Base-by-base conservation (phyloP, 768 basidiomycete species). In the Tulasnella sp. region DNA sequence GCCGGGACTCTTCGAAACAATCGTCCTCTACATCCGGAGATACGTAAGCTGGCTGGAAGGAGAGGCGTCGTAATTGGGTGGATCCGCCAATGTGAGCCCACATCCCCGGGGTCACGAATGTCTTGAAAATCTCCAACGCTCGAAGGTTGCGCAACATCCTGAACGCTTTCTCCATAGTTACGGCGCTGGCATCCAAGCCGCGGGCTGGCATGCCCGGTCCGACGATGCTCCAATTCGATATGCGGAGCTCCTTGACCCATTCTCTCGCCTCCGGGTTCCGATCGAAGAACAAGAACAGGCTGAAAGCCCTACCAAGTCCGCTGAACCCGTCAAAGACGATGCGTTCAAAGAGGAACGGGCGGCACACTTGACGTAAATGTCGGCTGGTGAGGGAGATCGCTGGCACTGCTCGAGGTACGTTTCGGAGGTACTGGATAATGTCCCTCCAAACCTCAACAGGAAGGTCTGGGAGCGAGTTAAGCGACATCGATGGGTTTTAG, bases 121-220 rank as follows among this genome's bases (percentile, higher is more conserved):
- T 69, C 64, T 69, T 69, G 64, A 69, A 28, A 3, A 69, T 28
- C 64, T 69, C 64, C 64, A 69, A 69, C 64, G 64, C 64, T 69
- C 64, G 64, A 12, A 69, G 34, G 64, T 37, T 69, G 31, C 16
- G 12, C 11, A 69, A 14, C 64, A 16, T 37, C 5, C 16, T 69
- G 12, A 69, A 69, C 31, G 64, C 34, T 69, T 69, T 37, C 64
- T 69, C 64, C 64, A 69, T 69, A 14, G 64, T 31, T 37, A 28
- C 34, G 34, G 64, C 64, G 18, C 28, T 28, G 2, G 31, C 64
- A 37, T 31, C 64, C 64, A 69, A 37, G 14, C 64, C 64, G 4
- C 64, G 31, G 18, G 64, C 64, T 16, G 64, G 64, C 64, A 69
- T 69, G 18, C 64, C 64, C 3, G 64, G 31, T 37, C 64, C 64